Base-by-base conservation (phyloP, 805 yeast species). In the Candida jianshihensis region DNA sequence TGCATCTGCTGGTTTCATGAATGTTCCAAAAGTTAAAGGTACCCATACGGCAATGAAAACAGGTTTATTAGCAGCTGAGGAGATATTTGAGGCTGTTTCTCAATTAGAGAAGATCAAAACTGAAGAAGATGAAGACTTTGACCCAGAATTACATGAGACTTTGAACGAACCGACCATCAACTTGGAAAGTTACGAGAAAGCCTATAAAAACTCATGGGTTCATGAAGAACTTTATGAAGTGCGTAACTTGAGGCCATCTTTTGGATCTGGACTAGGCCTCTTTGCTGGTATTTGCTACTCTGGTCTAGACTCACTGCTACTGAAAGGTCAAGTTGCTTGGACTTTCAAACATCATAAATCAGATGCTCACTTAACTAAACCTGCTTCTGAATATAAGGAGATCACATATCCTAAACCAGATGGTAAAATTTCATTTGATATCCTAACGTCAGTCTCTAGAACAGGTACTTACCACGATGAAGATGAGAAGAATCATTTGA, bases 391-490 rank as follows among this genome's bases (percentile, higher is more conserved):
- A 34, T 81, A 56, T 61, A 58, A 66, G 42, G 85, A 86, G 19
- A 89, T 88, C 38, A 84, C 78, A 9, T 92, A 92, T 57, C 96
- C 97, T 30, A 92, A 92, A 59, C 97, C 97, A 10, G 98, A 92
- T 60, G 92, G 92, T n/a, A 74, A 75, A 50, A 68, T 92, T 34
- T 80, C 97, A 0, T 92, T 92, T 59, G 98, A 92, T 59, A 70
- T 92, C 19, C 64, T 89, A 51, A 92, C 98, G 1, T 83, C 92
- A n/a, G 97, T 92, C 8, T 82, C 95, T 13, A 72, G 98, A 54
- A 90, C 98, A 0, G 98, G 97, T 27, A 92, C 98, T 1, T 81
- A 78, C 59, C 98, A 92, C 57, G 89, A 85, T 54, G 97, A 92
- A 52, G 88, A 88, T 58, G 97, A 92, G 64, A 80, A 75, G 47